Evolutionary conservation across 768 basidiomycete species (phyloP).

Genomic region (Lentinula sp.): DNA sequence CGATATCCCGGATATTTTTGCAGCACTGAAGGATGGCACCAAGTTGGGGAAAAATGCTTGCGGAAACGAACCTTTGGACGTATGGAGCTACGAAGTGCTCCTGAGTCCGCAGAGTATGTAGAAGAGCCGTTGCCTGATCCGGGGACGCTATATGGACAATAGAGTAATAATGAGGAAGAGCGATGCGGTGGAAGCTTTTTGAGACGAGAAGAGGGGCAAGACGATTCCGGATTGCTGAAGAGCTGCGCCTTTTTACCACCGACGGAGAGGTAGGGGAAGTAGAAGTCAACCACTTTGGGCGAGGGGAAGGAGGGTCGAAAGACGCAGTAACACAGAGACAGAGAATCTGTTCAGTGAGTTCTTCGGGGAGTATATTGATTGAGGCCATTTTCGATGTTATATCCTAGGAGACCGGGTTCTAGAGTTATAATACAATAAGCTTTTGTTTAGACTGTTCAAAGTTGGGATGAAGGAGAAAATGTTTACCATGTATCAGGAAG

Average conservation of each 20-base stretch:
- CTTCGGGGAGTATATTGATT: conserved; percentile 19
- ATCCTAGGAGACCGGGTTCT: too few relatives aligned
- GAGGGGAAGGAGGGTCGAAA: conserved; percentile 12
- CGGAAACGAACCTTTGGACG: conserved; percentile 36
- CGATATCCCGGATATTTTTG: conserved; percentile 13
- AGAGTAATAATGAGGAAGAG: conserved; percentile 52
- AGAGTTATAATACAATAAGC: not conserved
- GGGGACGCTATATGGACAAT: conserved; percentile 38
- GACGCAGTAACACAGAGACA: conserved; percentile 20
- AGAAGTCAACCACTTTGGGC: conserved; percentile 18
- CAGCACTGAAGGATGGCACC: conserved; percentile 30
- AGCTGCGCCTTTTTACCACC: not conserved
- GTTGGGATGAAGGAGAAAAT: not conserved
- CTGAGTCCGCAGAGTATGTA: conserved; percentile 27
- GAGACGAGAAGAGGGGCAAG: conserved; percentile 46
- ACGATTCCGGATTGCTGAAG: conserved; percentile 12
- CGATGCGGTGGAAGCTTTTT: conserved; percentile 48
- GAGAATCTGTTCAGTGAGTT: conserved; percentile 42
- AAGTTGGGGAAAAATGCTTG: conserved; percentile 33
- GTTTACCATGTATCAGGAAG: not conserved
- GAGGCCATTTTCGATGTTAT: not conserved
- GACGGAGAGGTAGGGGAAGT: conserved; percentile 10
- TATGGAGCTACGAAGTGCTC: conserved; percentile 28
- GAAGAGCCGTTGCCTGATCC: conserved; percentile 29
- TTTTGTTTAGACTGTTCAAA: not conserved